These are phyloP conservation scores for Penicillium riverlandense DNA, from an alignment of 495 filamentous ascomycete genomes.

Conservation along the genomic window DNA sequence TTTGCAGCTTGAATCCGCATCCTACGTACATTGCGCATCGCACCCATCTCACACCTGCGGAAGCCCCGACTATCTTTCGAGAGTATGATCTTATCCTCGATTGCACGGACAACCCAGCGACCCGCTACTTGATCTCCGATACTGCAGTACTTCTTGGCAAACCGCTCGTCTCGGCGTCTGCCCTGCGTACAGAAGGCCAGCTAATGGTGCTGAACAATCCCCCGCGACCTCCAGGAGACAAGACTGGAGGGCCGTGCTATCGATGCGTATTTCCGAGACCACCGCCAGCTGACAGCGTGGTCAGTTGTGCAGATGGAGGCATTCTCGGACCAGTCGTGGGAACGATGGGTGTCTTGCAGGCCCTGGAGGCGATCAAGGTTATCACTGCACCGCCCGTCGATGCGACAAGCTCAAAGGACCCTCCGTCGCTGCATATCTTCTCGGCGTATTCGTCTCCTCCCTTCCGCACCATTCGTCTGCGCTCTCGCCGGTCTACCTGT, in stretches of 20 bases:
- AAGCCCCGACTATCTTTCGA: slow-evolving; percentile 54
- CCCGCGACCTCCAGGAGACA: slow-evolving; percentile 39
- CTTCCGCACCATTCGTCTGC: slow-evolving; percentile 69
- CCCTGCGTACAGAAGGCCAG: slow-evolving; percentile 80
- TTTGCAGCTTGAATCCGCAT: slow-evolving; percentile 56
- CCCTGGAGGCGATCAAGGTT: slow-evolving; percentile 81
- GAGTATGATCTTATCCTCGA: slow-evolving; percentile 82
- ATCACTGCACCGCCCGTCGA: slow-evolving; percentile 35
- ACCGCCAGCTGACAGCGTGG: slow-evolving; percentile 68
- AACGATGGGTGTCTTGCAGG: slow-evolving; percentile 88
- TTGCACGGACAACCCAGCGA: slow-evolving; percentile 87
- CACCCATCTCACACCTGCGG: slow-evolving; percentile 54
- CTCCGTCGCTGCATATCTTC: slow-evolving; percentile 57
- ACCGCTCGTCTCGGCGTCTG: slow-evolving; percentile 81
- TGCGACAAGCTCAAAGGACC: slow-evolving; percentile 19
- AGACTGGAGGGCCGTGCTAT: slow-evolving; percentile 71
- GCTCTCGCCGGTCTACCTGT: slow-evolving; percentile 58
- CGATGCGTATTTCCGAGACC: slow-evolving; percentile 87
- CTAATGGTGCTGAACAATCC: slow-evolving; percentile 68
- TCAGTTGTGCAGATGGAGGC: slow-evolving; percentile 84
- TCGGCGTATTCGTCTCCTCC: slow-evolving; percentile 60
- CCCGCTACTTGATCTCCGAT: slow-evolving; percentile 90
- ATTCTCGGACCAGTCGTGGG: slow-evolving; percentile 91
- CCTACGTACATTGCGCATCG: slow-evolving; percentile 54
- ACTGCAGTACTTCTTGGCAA: slow-evolving; percentile 72